Conservation (phyloP, 2,329 filamentous ascomycete species). For the Diaporthe sp. region DNA sequence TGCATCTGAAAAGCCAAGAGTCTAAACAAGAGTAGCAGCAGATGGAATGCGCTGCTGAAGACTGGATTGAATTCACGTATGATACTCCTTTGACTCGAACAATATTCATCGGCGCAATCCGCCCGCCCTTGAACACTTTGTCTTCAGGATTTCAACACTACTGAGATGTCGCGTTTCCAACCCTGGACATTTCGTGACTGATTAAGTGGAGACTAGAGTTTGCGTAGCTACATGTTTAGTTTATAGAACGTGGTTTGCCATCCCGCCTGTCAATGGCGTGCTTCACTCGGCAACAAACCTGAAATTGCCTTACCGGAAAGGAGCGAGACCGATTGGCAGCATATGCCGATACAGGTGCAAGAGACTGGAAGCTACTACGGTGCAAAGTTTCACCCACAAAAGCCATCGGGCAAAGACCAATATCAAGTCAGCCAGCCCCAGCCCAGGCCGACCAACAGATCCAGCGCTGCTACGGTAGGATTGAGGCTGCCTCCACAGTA, state of each 20-base stretch:
- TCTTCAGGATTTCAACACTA: neutral
- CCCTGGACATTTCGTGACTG: constrained; percentile 24
- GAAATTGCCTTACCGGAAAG: neutral
- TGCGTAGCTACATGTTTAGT: neutral
- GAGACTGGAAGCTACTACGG: neutral
- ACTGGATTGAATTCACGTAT: neutral
- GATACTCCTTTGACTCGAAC: neutral
- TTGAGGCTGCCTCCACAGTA: neutral
- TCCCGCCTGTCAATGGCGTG: constrained; percentile 30
- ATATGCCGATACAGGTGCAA: neutral
- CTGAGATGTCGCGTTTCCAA: constrained; percentile 8
- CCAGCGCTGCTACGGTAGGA: constrained; percentile 1
- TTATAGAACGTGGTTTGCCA: neutral
- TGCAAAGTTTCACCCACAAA: neutral
- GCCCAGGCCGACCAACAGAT: neutral
- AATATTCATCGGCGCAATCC: neutral
- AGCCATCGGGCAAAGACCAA: neutral
- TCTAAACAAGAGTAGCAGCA: neutral
- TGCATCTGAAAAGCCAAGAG: too few species aligned
- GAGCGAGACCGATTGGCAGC: neutral
- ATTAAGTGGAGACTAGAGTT: constrained; percentile 9
- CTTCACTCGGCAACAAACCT: constrained; percentile 25
- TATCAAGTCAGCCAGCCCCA: constrained; percentile 13
- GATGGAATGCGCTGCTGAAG: neutral
- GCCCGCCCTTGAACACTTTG: neutral